Evolutionary conservation across 2,329 filamentous ascomycete species (phyloP).

Genomic region (Colletotrichum australisinense): DNA sequence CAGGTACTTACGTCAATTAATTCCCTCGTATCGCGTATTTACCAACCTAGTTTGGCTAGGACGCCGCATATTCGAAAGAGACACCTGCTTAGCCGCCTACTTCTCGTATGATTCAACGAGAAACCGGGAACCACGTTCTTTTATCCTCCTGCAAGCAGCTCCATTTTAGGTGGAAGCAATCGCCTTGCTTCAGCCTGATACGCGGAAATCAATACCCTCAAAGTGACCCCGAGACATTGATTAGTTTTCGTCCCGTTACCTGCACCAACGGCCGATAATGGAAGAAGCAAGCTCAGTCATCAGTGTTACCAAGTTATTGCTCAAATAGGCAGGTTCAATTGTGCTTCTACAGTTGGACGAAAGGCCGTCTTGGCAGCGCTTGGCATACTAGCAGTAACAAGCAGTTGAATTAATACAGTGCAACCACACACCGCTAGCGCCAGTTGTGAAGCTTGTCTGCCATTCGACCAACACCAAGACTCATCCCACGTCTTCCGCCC

Average conservation of each 20-base stretch:
- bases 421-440: conserved; percentile 14
- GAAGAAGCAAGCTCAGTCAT: not conserved
- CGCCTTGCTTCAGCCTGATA: not conserved
- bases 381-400: conserved; percentile 11
- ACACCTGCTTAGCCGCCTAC: not conserved
- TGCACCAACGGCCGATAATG: not conserved
- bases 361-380: conserved; percentile 21
- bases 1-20: not conserved
- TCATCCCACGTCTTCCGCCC: conserved; percentile 7
- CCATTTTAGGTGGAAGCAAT: not conserved
- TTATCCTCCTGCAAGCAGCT: not conserved
- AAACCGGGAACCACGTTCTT: not conserved
- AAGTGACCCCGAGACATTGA: not conserved
- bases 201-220: not conserved
- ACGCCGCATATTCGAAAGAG: not conserved
- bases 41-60: not conserved
- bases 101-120: not conserved
- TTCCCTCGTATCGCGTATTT: not conserved
- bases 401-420: not conserved
- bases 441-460: conserved; percentile 4
- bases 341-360: conserved; percentile 19
- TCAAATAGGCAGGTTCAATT: conserved; percentile 20
- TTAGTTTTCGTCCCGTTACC: not conserved
- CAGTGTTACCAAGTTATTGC: not conserved
- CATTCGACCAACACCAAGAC: conserved; percentile 18